Conservation (phyloP, 2,329 filamentous ascomycete genomes). For the Epichloe baconii region DNA sequence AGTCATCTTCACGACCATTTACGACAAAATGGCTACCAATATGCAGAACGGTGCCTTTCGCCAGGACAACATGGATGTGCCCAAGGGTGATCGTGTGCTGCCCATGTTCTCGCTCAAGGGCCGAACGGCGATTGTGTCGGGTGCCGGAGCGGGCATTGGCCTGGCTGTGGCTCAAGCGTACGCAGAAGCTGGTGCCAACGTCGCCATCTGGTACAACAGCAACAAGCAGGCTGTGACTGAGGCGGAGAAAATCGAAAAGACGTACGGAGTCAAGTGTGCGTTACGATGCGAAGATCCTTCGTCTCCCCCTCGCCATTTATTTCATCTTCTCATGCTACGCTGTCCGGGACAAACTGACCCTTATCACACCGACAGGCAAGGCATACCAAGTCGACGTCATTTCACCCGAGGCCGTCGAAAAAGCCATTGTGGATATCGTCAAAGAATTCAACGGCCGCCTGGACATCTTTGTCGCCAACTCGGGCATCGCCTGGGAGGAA, state of each 20-base stretch:
- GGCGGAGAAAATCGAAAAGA: slow-evolving; percentile 49
- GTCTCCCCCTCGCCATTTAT: neutral
- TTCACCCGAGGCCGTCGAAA: slow-evolving; percentile 35
- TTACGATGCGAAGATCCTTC: slow-evolving; percentile 4
- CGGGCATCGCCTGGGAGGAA: slow-evolving; percentile 61
- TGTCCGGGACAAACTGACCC: neutral
- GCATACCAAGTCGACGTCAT: slow-evolving; percentile 47
- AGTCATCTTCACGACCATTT: neutral
- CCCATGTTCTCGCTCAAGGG: slow-evolving; percentile 57
- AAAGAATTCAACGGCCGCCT: slow-evolving; percentile 61
- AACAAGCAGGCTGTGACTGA: slow-evolving; percentile 51
- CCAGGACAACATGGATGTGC: slow-evolving; percentile 40
- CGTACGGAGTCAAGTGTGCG: slow-evolving; percentile 55
- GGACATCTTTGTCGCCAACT: slow-evolving; percentile 70
- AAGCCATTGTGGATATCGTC: slow-evolving; percentile 38
- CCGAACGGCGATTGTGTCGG: slow-evolving; percentile 56
- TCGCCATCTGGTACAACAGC: slow-evolving; percentile 60
- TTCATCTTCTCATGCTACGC: neutral
- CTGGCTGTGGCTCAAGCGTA: slow-evolving; percentile 49
- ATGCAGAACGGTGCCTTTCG: slow-evolving; percentile 37
- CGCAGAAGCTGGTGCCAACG: slow-evolving; percentile 58
- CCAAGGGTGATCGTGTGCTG: slow-evolving; percentile 39
- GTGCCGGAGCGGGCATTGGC: slow-evolving; percentile 55
- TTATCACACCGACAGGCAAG: slow-evolving; percentile 8
- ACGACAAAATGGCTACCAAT: slow-evolving; percentile 22